A percentile compares a stretch with the other conserved stretches of the same genome.
These are phyloP conservation scores for Tilletia indica DNA, from an alignment of 1,284 basidiomycete genomes.

Conservation along the genomic window DNA sequence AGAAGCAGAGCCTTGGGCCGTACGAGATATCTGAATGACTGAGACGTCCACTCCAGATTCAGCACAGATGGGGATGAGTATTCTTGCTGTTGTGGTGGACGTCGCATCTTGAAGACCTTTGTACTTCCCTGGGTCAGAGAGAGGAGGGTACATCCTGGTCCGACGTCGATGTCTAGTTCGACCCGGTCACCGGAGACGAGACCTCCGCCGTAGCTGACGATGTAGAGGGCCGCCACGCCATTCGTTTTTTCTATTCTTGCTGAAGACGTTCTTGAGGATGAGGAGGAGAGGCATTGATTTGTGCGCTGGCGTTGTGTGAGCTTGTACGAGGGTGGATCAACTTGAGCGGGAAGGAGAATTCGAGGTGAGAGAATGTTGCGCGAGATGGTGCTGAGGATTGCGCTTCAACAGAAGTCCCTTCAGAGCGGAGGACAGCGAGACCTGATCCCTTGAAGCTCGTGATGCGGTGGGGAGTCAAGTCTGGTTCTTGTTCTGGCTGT, in stretches of 20 bases:
- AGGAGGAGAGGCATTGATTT: background rate
- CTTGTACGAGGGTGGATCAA: slow-evolving; percentile 69
- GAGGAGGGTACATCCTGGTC: slow-evolving; percentile 64
- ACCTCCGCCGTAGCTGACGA: slow-evolving; percentile 87
- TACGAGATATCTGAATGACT: slow-evolving; percentile 35
- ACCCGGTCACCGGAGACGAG: slow-evolving; percentile 83
- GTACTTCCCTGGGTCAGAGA: slow-evolving; percentile 74
- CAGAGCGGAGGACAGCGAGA: slow-evolving; percentile 21
- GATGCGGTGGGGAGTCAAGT: slow-evolving; percentile 13
- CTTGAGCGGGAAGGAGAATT: slow-evolving; percentile 85
- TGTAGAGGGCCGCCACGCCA: slow-evolving; percentile 70
- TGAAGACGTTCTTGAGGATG: background rate
- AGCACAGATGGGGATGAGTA: background rate
- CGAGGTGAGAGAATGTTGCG: slow-evolving; percentile 67
- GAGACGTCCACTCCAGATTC: slow-evolving; percentile 25
- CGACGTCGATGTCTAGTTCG: slow-evolving; percentile 67
- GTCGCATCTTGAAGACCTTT: slow-evolving; percentile 49
- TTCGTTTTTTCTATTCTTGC: slow-evolving; percentile 47
- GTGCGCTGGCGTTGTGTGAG: slow-evolving; percentile 49
- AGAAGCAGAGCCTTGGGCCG: slow-evolving; percentile 40
- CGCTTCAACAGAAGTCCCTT: background rate
- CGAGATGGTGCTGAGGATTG: background rate
- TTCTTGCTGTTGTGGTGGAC: background rate
- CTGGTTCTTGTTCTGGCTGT: background rate
- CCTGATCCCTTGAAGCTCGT: slow-evolving; percentile 19